Conservation (phyloP, 306 rosid genomes). For the Casuarina cunninghamiana region DNA sequence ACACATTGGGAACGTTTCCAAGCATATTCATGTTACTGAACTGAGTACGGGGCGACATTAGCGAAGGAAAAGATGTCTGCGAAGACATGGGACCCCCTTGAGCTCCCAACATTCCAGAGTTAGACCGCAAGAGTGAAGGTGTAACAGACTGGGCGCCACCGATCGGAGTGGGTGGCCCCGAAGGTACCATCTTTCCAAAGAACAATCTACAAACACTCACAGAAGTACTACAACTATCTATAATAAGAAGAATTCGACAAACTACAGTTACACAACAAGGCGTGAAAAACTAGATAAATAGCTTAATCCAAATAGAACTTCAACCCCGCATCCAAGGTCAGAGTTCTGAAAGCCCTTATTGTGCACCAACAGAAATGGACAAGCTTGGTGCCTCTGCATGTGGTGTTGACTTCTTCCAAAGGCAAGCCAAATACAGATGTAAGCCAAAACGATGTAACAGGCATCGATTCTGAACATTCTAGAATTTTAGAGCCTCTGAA, state of each 20-base stretch:
- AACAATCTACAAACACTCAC: slow-evolving; percentile 39
- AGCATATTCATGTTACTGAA: slow-evolving; percentile 72
- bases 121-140: slow-evolving; percentile 75
- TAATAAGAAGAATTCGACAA: slow-evolving; percentile 42
- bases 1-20: slow-evolving; percentile 73
- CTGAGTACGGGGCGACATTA: slow-evolving; percentile 75
- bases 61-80: slow-evolving; percentile 68
- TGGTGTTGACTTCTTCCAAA: slow-evolving; percentile 48
- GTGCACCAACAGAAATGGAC: slow-evolving; percentile 51
- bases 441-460: slow-evolving; percentile 43
- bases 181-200: slow-evolving; percentile 69
- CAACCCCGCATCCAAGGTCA: slow-evolving; percentile 45
- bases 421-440: slow-evolving; percentile 46
- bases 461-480: slow-evolving; percentile 53
- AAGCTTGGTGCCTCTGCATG: slow-evolving; percentile 44
- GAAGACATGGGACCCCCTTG: slow-evolving; percentile 78
- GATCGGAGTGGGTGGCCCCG: slow-evolving; percentile 86
- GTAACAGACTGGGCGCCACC: slow-evolving; percentile 87
- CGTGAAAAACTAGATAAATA: slow-evolving; percentile 31
- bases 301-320: slow-evolving; percentile 47
- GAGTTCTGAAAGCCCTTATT: slow-evolving; percentile 41
- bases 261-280: slow-evolving; percentile 43
- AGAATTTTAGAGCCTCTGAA: slow-evolving; percentile 37
- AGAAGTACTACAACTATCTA: slow-evolving; percentile 46
- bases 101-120: slow-evolving; percentile 86